Evolutionary conservation across 139 green algal genomes (phyloP).

Genomic region (Parachlorella kessleri): DNA sequence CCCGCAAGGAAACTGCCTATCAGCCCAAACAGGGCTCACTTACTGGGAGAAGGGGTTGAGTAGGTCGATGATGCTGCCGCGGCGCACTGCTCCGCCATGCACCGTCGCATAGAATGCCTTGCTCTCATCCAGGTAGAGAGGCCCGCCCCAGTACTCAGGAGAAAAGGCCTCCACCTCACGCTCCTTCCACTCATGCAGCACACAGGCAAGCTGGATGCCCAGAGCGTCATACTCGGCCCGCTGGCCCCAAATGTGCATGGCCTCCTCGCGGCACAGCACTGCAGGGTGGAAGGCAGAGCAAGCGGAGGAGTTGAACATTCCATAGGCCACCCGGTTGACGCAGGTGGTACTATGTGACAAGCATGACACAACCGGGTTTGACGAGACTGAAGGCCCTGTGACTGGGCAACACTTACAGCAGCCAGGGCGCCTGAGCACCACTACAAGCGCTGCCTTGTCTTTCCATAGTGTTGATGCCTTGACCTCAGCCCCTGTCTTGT

Average conservation of each 20-base stretch:
- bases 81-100: conserved; percentile 27
- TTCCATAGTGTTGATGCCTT: conserved; percentile 16
- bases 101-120: conserved; percentile 41
- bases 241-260: conserved; percentile 25
- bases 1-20: background rate
- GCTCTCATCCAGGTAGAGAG: conserved; percentile 41
- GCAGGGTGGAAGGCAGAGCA: background rate
- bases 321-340: no score
- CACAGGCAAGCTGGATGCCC: conserved; percentile 28
- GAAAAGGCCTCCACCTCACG: conserved; percentile 33
- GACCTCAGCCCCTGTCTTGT: background rate
- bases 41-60: conserved; percentile 39
- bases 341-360: no score
- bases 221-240: conserved; percentile 24
- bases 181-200: conserved; percentile 46
- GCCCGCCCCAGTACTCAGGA: conserved; percentile 37
- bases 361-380: no score
- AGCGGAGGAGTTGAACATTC: no score
- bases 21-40: no score
- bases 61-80: conserved; percentile 15
- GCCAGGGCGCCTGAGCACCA: conserved; percentile 32
- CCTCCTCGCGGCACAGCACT: conserved; percentile 49
- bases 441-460: conserved; percentile 11
- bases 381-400: no score
- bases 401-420: conserved; percentile 25